Evolutionary conservation across 1,139 yeast species (phyloP).

Genomic region (Arxiozyma slooffiae): DNA sequence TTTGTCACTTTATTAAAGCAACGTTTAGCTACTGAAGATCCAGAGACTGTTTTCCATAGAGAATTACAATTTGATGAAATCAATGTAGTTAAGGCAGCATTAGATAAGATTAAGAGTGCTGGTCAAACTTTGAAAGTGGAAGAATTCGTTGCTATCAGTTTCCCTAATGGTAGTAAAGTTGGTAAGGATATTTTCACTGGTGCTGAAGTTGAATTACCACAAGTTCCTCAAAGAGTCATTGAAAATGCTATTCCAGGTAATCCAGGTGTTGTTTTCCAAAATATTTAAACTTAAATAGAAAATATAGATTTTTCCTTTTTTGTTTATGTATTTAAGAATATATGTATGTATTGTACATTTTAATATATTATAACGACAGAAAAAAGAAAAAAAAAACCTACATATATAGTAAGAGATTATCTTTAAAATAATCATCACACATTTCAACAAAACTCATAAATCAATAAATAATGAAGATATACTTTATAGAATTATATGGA

Average conservation of each 20-base stretch:
- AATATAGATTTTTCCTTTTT: background rate
- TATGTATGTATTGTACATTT: too few species aligned
- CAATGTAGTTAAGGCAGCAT: constrained; percentile 49
- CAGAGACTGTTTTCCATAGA: constrained; percentile 76
- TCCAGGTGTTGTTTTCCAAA: constrained; percentile 75
- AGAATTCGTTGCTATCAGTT: constrained; percentile 49
- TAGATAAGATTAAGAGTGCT: constrained; percentile 50
- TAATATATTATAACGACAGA: too few species aligned
- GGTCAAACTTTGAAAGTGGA: constrained; percentile 47
- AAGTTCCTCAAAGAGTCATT: constrained; percentile 53
- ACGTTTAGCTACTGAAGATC: constrained; percentile 56
- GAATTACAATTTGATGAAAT: constrained; percentile 74
- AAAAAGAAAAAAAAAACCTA: too few species aligned
- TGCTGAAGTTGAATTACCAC: constrained; percentile 53
- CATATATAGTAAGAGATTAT: too few species aligned
- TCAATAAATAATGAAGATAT: too few species aligned
- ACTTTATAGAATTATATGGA: too few species aligned
- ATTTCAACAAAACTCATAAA: too few species aligned
- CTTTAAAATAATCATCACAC: too few species aligned
- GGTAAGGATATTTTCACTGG: constrained; percentile 65
- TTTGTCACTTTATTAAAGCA: constrained; percentile 78
- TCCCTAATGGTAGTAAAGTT: constrained; percentile 48
- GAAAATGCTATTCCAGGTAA: constrained; percentile 87
- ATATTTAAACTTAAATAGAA: constrained; percentile 34
- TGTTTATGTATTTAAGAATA: too few species aligned